A percentile compares a stretch with the other conserved stretches of the same genome.
phyloP scores from a whole-genome alignment of 768 basidiomycete genomes.

The Suillus plorans region DNA sequence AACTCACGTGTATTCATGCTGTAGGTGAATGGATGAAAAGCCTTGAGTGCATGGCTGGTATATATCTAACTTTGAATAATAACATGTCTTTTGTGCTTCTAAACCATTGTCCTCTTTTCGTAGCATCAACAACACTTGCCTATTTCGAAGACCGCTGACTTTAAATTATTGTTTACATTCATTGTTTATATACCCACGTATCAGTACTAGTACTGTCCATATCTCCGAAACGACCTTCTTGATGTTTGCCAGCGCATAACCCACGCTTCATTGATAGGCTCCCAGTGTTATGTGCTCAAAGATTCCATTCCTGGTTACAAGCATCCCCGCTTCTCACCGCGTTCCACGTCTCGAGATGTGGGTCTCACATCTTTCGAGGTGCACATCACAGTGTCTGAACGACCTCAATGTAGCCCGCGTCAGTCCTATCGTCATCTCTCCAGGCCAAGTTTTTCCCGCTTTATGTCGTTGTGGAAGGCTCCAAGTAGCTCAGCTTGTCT shows the following conservation, averaged over 20 bases:
- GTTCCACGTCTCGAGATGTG: neutral
- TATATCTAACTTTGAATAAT: neutral
- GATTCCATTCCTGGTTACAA: neutral
- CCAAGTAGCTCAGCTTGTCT: neutral
- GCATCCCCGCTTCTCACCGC: neutral
- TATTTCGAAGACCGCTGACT: neutral
- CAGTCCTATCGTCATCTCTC: too few species aligned
- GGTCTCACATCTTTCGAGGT: neutral
- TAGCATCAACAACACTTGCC: neutral
- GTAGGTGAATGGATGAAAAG: neutral
- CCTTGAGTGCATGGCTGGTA: neutral
- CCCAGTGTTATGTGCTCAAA: neutral
- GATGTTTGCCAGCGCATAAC: too few species aligned
- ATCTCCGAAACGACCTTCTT: neutral
- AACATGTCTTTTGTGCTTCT: neutral
- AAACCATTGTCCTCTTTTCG: neutral
- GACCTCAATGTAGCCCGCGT: too few species aligned
- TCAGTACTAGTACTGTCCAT: too few species aligned
- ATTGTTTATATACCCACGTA: too few species aligned
- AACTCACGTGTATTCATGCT: conserved; percentile 25
- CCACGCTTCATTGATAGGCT: neutral
- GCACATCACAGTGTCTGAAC: neutral
- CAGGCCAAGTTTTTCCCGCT: neutral
- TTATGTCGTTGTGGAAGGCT: neutral
- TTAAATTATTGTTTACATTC: neutral